These are phyloP conservation scores for Candida parachauliodes DNA, from an alignment of 805 yeast genomes.

Conservation along the genomic window DNA sequence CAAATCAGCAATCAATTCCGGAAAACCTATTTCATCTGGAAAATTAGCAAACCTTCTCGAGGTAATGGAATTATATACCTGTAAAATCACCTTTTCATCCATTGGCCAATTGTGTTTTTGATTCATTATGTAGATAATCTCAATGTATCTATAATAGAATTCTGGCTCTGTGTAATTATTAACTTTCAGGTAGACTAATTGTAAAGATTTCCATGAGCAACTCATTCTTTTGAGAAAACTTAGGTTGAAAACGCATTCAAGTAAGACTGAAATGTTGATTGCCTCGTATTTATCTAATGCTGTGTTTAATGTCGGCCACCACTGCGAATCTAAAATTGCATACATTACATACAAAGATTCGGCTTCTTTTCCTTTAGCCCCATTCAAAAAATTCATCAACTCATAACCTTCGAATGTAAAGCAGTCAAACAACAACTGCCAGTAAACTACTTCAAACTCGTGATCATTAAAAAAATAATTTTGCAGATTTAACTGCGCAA, in stretches of 20 bases:
- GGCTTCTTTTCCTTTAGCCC: constrained; percentile 6
- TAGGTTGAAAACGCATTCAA: constrained; percentile 10
- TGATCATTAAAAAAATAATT: background rate
- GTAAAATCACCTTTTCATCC: constrained; percentile 30
- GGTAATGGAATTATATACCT: constrained; percentile 28
- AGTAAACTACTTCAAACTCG: constrained; percentile 10
- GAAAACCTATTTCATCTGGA: constrained; percentile 27
- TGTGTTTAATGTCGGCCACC: constrained; percentile 24
- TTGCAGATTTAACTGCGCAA: constrained; percentile 6
- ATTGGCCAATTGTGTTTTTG: constrained; percentile 27
- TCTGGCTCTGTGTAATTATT: constrained; percentile 12
- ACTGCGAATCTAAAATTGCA: constrained; percentile 13
- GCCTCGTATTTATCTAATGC: constrained; percentile 12
- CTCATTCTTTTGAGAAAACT: background rate
- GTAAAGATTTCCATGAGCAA: constrained; percentile 7
- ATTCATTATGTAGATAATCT: constrained; percentile 22
- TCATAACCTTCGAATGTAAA: constrained; percentile 14
- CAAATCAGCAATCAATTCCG: constrained; percentile 20
- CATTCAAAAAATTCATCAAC: constrained; percentile 1
- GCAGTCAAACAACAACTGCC: constrained; percentile 19
- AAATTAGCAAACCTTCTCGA: constrained; percentile 33
- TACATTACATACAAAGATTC: constrained; percentile 22
- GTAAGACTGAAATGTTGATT: background rate
- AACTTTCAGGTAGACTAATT: constrained; percentile 3
- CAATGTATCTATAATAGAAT: constrained; percentile 24